A percentile compares a stretch with the other conserved stretches of the same genome.
Evolutionary conservation across 805 yeast genomes (phyloP).

Genomic region (Tetrapisispora nanseiensis): DNA sequence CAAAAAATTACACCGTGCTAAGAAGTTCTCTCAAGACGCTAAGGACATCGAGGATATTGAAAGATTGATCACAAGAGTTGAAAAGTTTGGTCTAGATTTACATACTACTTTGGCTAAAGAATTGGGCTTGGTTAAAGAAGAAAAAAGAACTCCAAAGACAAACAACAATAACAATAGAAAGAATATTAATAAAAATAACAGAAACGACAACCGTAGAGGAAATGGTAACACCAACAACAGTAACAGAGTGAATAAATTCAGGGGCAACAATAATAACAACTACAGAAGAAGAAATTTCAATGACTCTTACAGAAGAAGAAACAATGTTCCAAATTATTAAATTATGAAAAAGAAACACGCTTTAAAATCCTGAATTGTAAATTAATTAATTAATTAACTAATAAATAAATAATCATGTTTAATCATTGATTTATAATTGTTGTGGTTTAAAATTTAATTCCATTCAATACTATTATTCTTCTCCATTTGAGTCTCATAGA

Average conservation of each 20-base stretch:
- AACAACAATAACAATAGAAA: conserved; percentile 3
- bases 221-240: conserved; percentile 5
- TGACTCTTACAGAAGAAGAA: conserved; percentile 1
- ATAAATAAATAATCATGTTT: no score
- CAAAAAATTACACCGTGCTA: conserved; percentile 60
- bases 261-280: not conserved
- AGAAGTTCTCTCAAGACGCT: conserved; percentile 65
- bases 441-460: no score
- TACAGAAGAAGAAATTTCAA: conserved; percentile 2
- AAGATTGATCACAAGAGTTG: conserved; percentile 41
- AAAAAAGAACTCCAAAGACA: conserved; percentile 2
- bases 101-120: conserved; percentile 60
- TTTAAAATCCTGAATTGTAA: no score
- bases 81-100: conserved; percentile 72
- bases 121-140: conserved; percentile 42
- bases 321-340: conserved; percentile 1
- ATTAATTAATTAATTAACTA: no score
- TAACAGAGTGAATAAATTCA: conserved; percentile 1
- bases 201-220: not conserved
- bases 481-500: no score
- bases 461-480: no score
- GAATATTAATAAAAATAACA: conserved; percentile 1
- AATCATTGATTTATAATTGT: no score
- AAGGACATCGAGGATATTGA: conserved; percentile 51
- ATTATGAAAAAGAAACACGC: not conserved